Conservation (phyloP, 805 yeast genomes). For the Isabelozyma heimii region DNA sequence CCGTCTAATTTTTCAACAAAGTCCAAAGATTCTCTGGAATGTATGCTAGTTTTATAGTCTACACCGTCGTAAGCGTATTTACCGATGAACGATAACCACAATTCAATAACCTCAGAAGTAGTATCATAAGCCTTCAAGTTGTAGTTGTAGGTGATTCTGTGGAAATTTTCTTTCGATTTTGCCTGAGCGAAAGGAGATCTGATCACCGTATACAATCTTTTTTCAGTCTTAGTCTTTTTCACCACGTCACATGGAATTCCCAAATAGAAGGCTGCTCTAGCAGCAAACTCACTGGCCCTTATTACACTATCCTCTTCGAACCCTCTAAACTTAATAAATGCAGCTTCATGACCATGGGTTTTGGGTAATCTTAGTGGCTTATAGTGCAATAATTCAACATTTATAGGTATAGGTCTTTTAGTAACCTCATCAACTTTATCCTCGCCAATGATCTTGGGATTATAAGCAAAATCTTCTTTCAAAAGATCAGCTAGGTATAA, state of each 20-base stretch:
- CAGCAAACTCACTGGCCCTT: slow-evolving; percentile 78
- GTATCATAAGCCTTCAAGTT: slow-evolving; percentile 78
- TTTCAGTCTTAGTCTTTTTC: slow-evolving; percentile 61
- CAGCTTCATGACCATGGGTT: slow-evolving; percentile 72
- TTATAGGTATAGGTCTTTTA: slow-evolving; percentile 72
- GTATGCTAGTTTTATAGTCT: slow-evolving; percentile 71
- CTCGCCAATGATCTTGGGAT: slow-evolving; percentile 27
- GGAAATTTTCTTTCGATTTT: slow-evolving; percentile 90
- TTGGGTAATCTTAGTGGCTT: slow-evolving; percentile 72
- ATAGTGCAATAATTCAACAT: slow-evolving; percentile 75
- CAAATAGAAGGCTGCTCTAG: slow-evolving; percentile 85
- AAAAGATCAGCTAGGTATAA: slow-evolving; percentile 26
- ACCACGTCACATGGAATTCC: slow-evolving; percentile 85
- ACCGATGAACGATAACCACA: slow-evolving; percentile 73
- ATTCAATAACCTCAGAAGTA: slow-evolving; percentile 77
- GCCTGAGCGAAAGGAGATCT: slow-evolving; percentile 93
- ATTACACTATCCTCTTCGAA: slow-evolving; percentile 69
- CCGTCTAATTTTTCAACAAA: slow-evolving; percentile 26
- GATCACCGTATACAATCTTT: slow-evolving; percentile 90
- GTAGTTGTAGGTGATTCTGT: slow-evolving; percentile 80
- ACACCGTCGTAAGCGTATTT: slow-evolving; percentile 81
- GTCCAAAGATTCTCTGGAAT: slow-evolving; percentile 30
- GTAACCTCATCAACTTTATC: slow-evolving; percentile 16
- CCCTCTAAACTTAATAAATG: slow-evolving; percentile 72
- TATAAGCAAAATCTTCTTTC: slow-evolving; percentile 21